Percentiles rank a stretch among this genome's conserved stretches.
Evolutionary conservation across 257 asterid genomes (phyloP).

Genomic region (Solanum appendiculatum): DNA sequence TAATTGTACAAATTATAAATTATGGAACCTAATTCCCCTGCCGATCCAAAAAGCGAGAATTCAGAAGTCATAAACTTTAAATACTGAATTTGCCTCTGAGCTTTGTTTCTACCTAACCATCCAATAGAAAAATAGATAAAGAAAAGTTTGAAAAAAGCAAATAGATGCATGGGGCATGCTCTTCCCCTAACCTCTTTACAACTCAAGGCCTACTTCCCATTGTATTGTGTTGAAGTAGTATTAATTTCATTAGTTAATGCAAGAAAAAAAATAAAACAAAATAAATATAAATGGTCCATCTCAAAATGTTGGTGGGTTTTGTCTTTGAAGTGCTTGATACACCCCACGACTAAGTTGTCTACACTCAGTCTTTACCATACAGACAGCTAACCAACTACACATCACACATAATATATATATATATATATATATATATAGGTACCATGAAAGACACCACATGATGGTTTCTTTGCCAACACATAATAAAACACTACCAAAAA

Average conservation of each 20-base stretch:
- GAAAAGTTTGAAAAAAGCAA: not conserved
- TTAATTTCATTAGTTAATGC: conserved; percentile 1
- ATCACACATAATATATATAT: not conserved
- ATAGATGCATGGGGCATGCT: not conserved
- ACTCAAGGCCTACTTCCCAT: not conserved
- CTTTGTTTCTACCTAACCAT: not conserved
- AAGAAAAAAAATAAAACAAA: not conserved
- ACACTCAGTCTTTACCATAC: conserved; percentile 6
- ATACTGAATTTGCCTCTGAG: not conserved
- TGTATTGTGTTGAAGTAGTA: not conserved
- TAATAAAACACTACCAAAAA: no score
- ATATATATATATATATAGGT: not conserved
- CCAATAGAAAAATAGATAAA: not conserved
- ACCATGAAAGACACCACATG: not conserved
- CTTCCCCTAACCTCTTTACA: conserved; percentile 5
- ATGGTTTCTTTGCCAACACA: not conserved
- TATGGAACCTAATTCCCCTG: not conserved
- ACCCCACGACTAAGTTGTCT: conserved; percentile 11
- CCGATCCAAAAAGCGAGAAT: not conserved
- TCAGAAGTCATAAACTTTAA: not conserved
- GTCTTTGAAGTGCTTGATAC: conserved; percentile 14
- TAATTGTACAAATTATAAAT: no score
- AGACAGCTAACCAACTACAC: conserved; percentile 20
- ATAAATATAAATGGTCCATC: conserved; percentile 3
- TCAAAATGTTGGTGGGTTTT: conserved; percentile 32